Conservation (phyloP, 768 basidiomycete genomes). For the Dentipellis fragilis region DNA sequence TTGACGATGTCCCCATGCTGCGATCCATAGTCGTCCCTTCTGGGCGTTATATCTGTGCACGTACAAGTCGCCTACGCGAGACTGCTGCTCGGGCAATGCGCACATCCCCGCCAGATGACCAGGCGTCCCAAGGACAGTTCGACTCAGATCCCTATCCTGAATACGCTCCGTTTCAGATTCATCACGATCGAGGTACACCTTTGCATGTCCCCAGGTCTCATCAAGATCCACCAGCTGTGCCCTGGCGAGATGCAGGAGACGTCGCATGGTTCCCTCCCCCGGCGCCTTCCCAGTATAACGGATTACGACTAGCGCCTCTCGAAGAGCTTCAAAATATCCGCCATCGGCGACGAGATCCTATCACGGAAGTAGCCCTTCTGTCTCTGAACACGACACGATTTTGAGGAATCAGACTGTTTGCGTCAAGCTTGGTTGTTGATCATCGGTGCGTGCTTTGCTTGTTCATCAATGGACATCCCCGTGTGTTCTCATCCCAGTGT, state of each 20-base stretch:
- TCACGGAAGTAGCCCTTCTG: neutral
- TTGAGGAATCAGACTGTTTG: neutral
- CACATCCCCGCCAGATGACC: conserved; percentile 2
- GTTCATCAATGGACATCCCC: too few relatives aligned
- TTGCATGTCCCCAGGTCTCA: neutral
- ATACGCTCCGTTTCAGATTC: neutral
- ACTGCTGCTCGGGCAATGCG: conserved; percentile 6
- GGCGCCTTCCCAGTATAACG: neutral
- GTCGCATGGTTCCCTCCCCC: conserved; percentile 1
- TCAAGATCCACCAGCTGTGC: neutral
- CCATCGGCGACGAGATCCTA: neutral
- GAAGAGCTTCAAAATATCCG: neutral
- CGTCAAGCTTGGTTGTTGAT: too few relatives aligned
- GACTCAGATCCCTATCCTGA: neutral
- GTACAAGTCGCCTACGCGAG: conserved; percentile 24
- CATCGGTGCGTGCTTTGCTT: too few relatives aligned
- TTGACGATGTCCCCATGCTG: conserved; percentile 51
- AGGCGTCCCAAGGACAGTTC: neutral
- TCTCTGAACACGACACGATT: neutral
- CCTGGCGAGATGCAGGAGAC: neutral
- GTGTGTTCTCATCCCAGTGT: too few relatives aligned
- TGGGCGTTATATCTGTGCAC: conserved; percentile 57
- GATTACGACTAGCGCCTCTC: neutral
- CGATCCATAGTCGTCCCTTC: conserved; percentile 43
- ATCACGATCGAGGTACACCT: neutral